Conservation (phyloP, 129 eudicot species). For the Flaveria robusta region DNA sequence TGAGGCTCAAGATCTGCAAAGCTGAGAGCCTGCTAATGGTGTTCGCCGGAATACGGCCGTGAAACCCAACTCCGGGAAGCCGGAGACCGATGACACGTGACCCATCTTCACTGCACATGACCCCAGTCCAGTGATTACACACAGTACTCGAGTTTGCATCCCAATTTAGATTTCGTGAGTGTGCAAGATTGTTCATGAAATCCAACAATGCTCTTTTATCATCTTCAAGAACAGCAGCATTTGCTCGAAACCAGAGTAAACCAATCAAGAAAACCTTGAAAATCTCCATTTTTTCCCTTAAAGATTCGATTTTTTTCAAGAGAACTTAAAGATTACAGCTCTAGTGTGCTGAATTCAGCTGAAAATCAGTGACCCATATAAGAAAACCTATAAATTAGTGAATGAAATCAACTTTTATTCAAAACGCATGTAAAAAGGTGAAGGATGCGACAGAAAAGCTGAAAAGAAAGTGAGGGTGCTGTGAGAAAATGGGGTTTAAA, state of each 20-base stretch:
- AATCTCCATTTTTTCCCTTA: constrained; percentile 45
- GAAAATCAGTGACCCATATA: constrained; percentile 20
- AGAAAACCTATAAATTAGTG: constrained; percentile 11
- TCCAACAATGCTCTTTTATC: constrained; percentile 84
- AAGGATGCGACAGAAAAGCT: constrained; percentile 21
- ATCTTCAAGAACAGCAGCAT: constrained; percentile 51
- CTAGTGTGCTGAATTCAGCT: background rate
- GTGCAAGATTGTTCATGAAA: constrained; percentile 65
- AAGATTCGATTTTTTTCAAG: constrained; percentile 14
- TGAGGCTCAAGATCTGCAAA: constrained; percentile 91
- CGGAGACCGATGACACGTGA: constrained; percentile 67
- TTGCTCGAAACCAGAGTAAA: constrained; percentile 34
- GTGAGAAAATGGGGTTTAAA: constrained; percentile 47
- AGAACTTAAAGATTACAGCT: background rate
- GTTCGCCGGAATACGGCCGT: constrained; percentile 71
- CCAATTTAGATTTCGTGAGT: constrained; percentile 68
- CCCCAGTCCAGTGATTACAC: constrained; percentile 87
- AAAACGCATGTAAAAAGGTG: constrained; percentile 35
- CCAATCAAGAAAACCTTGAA: constrained; percentile 49
- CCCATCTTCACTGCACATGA: constrained; percentile 71
- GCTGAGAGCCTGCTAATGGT: constrained; percentile 72
- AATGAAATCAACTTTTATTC: constrained; percentile 22
- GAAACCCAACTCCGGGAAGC: constrained; percentile 84
- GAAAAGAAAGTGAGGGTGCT: constrained; percentile 31
- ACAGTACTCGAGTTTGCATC: constrained; percentile 45